Evolutionary conservation across 441 rosid genomes (phyloP).

Genomic region (Corymbia calophylla): DNA sequence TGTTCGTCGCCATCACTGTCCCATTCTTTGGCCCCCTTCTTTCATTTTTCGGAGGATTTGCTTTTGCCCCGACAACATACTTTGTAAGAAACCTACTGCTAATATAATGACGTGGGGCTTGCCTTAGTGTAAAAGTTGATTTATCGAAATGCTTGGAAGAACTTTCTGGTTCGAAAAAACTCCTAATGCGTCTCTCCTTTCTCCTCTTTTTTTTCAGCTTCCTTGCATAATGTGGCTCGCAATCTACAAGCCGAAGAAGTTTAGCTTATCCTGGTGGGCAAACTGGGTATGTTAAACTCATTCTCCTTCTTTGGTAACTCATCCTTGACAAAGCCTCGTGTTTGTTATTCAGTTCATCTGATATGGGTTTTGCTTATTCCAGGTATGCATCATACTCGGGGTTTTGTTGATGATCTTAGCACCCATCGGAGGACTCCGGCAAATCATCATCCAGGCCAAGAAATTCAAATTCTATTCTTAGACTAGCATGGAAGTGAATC

Average conservation of each 20-base stretch:
- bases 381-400: slow-evolving; percentile 26
- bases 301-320: neutral
- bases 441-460: slow-evolving; percentile 23
- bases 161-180: neutral
- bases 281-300: neutral
- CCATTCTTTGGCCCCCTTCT: neutral
- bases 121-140: neutral
- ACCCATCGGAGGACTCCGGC: slow-evolving; percentile 30
- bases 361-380: neutral
- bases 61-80: neutral
- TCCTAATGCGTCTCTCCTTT: neutral
- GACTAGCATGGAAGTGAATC: neutral
- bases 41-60: neutral
- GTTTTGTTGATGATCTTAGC: slow-evolving; percentile 23
- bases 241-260: neutral
- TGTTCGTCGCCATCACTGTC: neutral
- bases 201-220: neutral
- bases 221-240: slow-evolving; percentile 6
- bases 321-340: neutral
- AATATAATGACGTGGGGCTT: neutral
- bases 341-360: neutral
- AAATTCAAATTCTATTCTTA: slow-evolving; percentile 26
- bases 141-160: neutral
- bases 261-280: neutral
- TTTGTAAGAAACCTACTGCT: neutral